phyloP scores from a whole-genome alignment of 768 basidiomycete species.

The Tricholoma sp. region DNA sequence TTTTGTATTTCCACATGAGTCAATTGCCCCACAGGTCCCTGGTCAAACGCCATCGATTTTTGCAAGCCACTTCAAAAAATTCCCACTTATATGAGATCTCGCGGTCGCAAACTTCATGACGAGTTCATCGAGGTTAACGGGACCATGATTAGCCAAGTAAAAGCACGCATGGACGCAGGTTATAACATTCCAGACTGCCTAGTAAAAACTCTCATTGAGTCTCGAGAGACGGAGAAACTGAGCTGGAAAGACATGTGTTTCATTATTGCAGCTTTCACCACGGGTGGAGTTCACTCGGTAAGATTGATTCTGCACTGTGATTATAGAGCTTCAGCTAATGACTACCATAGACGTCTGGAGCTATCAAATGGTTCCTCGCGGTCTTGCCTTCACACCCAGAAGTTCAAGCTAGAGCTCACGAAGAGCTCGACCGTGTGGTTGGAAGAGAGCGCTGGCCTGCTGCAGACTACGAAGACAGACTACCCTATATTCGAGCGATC shows the following conservation, averaged over 20 bases:
- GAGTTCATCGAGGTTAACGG: slow-evolving; percentile 32
- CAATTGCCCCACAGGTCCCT: slow-evolving; percentile 30
- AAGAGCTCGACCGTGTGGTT: slow-evolving; percentile 25
- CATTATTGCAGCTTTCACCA: slow-evolving; percentile 34
- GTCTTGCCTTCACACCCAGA: slow-evolving; percentile 26
- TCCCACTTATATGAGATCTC: slow-evolving; percentile 29
- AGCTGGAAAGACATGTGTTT: slow-evolving; percentile 34
- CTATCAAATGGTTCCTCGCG: slow-evolving; percentile 33
- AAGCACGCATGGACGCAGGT: slow-evolving; percentile 27
- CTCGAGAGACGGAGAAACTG: slow-evolving; percentile 28
- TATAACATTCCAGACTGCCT: slow-evolving; percentile 38
- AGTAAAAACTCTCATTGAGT: slow-evolving; percentile 32
- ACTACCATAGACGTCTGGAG: slow-evolving; percentile 23
- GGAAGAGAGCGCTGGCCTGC: slow-evolving; percentile 23
- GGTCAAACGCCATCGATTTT: slow-evolving; percentile 42
- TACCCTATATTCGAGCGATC: slow-evolving; percentile 32
- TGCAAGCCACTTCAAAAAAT: slow-evolving; percentile 33
- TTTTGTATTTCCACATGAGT: slow-evolving; percentile 12
- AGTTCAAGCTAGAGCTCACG: slow-evolving; percentile 22
- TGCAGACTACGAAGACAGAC: slow-evolving; percentile 21
- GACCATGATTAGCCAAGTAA: slow-evolving; percentile 31
- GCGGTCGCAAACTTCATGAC: slow-evolving; percentile 33
- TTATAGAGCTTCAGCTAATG: neutral
- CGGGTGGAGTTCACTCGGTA: slow-evolving; percentile 39
- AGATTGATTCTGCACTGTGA: slow-evolving; percentile 2